A percentile compares a stretch with the other conserved stretches of the same genome.
Evolutionary conservation across 768 basidiomycete species (phyloP).

Genomic region (Tulasnella sp.): DNA sequence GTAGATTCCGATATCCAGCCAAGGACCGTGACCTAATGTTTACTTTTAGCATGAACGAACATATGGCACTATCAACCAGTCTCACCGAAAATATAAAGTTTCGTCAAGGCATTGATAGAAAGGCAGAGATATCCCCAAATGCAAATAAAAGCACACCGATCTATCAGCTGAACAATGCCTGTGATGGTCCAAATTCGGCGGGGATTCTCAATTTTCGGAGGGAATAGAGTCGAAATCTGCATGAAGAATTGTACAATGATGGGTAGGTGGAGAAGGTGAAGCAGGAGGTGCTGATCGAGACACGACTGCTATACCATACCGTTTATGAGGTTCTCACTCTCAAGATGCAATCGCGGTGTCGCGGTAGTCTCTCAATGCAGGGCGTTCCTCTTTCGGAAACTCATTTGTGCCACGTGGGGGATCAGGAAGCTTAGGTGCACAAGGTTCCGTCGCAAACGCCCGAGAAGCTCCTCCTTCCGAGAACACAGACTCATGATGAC

Average conservation of each 20-base stretch:
- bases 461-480: too few species aligned
- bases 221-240: not conserved
- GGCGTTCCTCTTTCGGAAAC: too few species aligned
- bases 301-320: too few species aligned
- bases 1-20: not conserved
- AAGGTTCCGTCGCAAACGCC: too few species aligned
- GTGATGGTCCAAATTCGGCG: not conserved
- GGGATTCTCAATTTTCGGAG: not conserved
- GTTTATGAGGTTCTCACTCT: too few species aligned
- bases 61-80: not conserved
- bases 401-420: too few species aligned
- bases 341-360: too few species aligned
- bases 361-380: too few species aligned
- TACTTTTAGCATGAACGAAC: not conserved
- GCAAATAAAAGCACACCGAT: not conserved
- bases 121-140: not conserved
- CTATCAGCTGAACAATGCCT: not conserved
- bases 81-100: not conserved
- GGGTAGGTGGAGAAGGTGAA: too few species aligned
- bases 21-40: not conserved
- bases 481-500: too few species aligned
- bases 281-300: too few species aligned
- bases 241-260: not conserved
- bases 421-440: too few species aligned
- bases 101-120: not conserved